Evolutionary conservation across 441 rosid genomes (phyloP), one percentile per base, ranked within the genome.

Genomic region (Adansonia grandidieri): DNA sequence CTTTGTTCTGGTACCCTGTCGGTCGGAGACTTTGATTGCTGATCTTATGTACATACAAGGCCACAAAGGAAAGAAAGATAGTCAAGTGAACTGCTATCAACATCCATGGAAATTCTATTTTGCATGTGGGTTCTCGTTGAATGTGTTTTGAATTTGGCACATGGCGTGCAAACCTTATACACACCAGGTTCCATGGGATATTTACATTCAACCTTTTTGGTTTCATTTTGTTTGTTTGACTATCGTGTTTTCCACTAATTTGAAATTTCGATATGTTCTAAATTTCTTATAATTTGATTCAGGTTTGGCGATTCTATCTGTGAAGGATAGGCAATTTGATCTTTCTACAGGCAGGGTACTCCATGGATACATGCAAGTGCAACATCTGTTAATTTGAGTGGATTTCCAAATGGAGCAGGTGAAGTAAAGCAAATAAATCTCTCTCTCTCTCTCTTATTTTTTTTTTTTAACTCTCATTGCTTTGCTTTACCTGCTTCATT

Each of bases 11-110:
- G 61, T 14, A 63, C 8, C 13, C 37, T 63, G 11, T 78, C 56
- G 19, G 76, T 19, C 20, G 76, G 70, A 48, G 78, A 54, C 60
- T 75, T 73, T 3, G 77, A 65, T 47, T 76, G 80, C 81, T 79
- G 83, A 69, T 85, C 88, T 77, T 87, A 85, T 83, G 72, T 51
- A 42, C 87, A 83, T 19, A 78, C 72, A 65, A 84, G 83, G 60
- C 85, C 79, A 61, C 89, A 28, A 22, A 86, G 86, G 63, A 32
- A 32, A 32, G 86, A 85, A 62, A 80, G 87, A 28, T 86, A 84
- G 42, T 82, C 80, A 19, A 47, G 9, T 22, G 77, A 62, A 63
- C 19, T 11, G 44, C 68, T 47, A 58, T 77, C 88, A 48, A 74
- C 80, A 40, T 82, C 83, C 47, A 63, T 17, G n/a, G 84, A 51